These are phyloP conservation scores for Phytopythium oedochilum DNA, from an alignment of 352 stramenopile species.

Conservation along the genomic window DNA sequence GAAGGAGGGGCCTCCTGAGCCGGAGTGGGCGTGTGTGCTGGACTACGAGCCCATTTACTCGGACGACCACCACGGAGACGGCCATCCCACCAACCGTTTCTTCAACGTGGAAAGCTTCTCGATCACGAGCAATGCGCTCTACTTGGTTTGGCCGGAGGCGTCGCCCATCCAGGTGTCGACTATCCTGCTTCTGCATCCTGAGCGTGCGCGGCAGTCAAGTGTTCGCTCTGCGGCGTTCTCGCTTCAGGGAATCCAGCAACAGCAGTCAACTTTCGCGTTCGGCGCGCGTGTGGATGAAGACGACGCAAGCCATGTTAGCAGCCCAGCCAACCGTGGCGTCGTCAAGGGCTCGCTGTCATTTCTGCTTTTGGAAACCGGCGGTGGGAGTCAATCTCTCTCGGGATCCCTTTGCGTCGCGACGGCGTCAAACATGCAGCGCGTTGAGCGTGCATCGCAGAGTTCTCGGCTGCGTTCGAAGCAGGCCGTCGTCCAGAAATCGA, in stretches of 20 bases:
- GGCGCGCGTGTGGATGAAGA: conserved; percentile 31
- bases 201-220: conserved; percentile 28
- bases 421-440: conserved; percentile 57
- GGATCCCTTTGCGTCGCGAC: conserved; percentile 59
- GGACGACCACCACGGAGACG: conserved; percentile 16
- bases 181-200: conserved; percentile 43
- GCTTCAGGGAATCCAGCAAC: conserved; percentile 55
- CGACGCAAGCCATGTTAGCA: conserved; percentile 20
- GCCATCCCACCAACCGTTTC: conserved; percentile 15
- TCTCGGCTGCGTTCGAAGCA: background rate
- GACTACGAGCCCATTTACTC: conserved; percentile 64
- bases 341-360: conserved; percentile 72
- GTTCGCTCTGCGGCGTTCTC: conserved; percentile 56
- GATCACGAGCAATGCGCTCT: conserved; percentile 59
- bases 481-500: background rate
- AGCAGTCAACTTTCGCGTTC: conserved; percentile 43
- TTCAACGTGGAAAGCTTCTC: conserved; percentile 56
- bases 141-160: conserved; percentile 61
- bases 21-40: conserved; percentile 57
- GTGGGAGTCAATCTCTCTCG: conserved; percentile 16
- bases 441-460: conserved; percentile 20
- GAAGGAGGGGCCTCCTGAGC: conserved; percentile 26
- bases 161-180: conserved; percentile 59
- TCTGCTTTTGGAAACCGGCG: conserved; percentile 43
- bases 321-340: conserved; percentile 7